Base-by-base conservation (phyloP, 306 rosid genomes). In the Spatholobus suberectus region DNA sequence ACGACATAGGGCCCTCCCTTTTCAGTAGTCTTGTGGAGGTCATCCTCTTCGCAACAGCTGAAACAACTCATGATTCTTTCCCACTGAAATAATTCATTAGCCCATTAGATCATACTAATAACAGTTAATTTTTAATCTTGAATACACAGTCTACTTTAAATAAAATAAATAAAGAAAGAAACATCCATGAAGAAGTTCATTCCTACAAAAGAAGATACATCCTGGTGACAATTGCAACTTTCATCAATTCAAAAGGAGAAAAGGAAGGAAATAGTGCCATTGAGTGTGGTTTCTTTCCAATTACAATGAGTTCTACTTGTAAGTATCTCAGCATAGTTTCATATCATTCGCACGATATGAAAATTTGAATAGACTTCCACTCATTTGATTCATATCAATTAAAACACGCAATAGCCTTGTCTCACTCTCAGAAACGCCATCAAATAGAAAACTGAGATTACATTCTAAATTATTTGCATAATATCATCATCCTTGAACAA, bases 41-140 rank as follows among this genome's bases (percentile, higher is more conserved):
- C 94, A 78, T 90, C 95, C 41, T 95, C 97, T 66, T 81, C 90
- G 23, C 97, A 90, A 89, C 97, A 94, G 81, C 84, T 21, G 74
- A 93, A 93, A 89, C 97, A 93, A 80, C 94, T 89, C 98, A 95
- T 93, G 88, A 80, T 85, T 85, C 85, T 55, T 81, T 84, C 54
- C 67, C 52, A 24, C 54, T 24, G 73, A 75, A 35, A 77, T 27
- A 78, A 81, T 73, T 1, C 54, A 83, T 20, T 34, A 83, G 73
- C 20, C 59, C 32, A 61, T 77, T 61, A 88, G 84, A 35, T 66
- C 14, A 66, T 18, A 58, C 57, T 27, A 70, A 23, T 46, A 67
- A 46, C 32, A 20, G 1, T 43, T 24, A 23, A 5, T 18, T 40
- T 49, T 47, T 18, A 57, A 80, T 21, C 46, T 65, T 24, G 52